A percentile compares a stretch with the other conserved stretches of the same genome.
Evolutionary conservation across 495 filamentous ascomycete species (phyloP).

Genomic region (Bathelium albidoporum): DNA sequence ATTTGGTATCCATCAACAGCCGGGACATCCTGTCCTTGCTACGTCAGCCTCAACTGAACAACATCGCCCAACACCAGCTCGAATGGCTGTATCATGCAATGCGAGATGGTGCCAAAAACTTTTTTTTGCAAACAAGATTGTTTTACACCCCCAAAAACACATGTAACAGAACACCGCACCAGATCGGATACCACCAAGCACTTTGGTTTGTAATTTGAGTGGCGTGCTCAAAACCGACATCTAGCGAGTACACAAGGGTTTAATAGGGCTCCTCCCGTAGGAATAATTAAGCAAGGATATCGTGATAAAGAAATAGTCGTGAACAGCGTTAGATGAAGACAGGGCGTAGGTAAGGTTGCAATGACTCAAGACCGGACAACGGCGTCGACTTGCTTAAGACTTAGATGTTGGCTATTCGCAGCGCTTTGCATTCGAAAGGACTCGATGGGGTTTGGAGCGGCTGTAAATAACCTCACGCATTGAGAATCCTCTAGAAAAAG

Average conservation of each 20-base stretch:
- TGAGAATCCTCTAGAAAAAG: conserved; percentile 2
- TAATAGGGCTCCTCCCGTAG: not conserved
- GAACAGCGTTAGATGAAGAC: not conserved
- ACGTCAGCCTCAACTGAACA: not conserved
- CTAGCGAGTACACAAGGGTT: not conserved
- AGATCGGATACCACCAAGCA: not conserved
- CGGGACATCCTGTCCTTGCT: not conserved
- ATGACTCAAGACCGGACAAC: not conserved
- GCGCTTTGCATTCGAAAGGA: no score
- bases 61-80: not conserved
- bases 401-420: no score
- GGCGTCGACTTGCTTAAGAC: not conserved
- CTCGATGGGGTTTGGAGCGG: no score
- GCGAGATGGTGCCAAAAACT: not conserved
- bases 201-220: not conserved
- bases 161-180: not conserved
- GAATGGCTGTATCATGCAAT: not conserved
- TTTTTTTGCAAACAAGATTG: not conserved
- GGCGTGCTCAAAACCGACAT: not conserved
- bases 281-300: not conserved
- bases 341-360: no score
- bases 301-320: not conserved
- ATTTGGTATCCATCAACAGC: not conserved
- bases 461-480: not conserved
- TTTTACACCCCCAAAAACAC: conserved; percentile 3